Evolutionary conservation across 768 basidiomycete species (phyloP).

Genomic region (Termitomyces sp.): DNA sequence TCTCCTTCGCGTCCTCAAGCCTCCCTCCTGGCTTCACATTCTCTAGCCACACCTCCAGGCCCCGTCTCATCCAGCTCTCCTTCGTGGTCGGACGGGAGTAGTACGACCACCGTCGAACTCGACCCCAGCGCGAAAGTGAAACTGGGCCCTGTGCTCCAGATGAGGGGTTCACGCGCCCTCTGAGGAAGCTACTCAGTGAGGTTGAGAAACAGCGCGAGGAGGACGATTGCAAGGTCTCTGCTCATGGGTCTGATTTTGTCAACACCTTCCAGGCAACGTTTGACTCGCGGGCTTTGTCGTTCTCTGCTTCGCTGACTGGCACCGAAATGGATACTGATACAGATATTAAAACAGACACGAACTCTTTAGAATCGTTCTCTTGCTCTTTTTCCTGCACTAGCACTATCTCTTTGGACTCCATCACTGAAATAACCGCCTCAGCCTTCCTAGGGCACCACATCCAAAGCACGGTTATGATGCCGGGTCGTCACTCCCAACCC

Average conservation of each 20-base stretch:
- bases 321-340: neutral
- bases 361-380: too few species aligned
- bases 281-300: neutral
- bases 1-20: neutral
- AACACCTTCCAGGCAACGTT: neutral
- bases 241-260: neutral
- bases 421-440: neutral
- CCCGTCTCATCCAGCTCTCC: conserved; percentile 1
- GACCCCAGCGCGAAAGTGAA: neutral
- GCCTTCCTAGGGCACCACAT: too few species aligned
- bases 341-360: neutral
- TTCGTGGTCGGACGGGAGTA: neutral
- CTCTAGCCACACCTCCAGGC: neutral
- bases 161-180: neutral
- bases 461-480: too few species aligned
- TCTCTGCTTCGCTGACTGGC: neutral
- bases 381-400: neutral
- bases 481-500: too few species aligned
- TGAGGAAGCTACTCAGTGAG: neutral
- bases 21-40: neutral
- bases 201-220: neutral
- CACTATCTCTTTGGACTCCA: neutral
- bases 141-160: neutral
- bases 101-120: neutral
- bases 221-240: neutral